phyloP scores from a whole-genome alignment of 139 green algal genomes.

The Prasinococcaceae sp. region DNA sequence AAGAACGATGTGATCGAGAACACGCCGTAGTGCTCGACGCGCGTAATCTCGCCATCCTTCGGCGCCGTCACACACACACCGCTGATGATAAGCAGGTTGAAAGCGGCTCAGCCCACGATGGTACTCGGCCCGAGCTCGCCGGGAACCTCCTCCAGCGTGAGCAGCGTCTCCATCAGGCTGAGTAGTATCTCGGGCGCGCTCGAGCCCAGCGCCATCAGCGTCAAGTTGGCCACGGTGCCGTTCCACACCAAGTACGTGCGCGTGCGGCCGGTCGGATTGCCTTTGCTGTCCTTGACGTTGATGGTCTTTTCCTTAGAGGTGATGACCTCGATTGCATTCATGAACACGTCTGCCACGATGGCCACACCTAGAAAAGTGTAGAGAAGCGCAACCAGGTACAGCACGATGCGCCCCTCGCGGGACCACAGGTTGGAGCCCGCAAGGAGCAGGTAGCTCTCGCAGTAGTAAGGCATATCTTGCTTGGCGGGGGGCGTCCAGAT shows the following conservation, averaged over 20 bases:
- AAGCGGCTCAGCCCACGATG: slow-evolving; percentile 18
- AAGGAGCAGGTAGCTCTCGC: no score
- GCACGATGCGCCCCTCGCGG: not conserved
- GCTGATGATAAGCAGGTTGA: slow-evolving; percentile 19
- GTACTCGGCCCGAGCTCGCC: slow-evolving; percentile 16
- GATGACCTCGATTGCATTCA: slow-evolving; percentile 25
- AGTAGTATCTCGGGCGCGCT: slow-evolving; percentile 32
- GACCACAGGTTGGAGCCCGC: slow-evolving; percentile 4
- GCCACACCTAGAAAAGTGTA: slow-evolving; percentile 9
- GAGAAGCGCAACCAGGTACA: slow-evolving; percentile 4
- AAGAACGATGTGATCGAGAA: slow-evolving; percentile 9
- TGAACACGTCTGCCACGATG: slow-evolving; percentile 24
- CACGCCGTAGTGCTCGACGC: slow-evolving; percentile 6
- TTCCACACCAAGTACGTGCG: slow-evolving; percentile 37
- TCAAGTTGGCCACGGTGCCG: slow-evolving; percentile 30
- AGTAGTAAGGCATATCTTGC: no score
- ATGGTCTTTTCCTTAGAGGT: slow-evolving; percentile 1
- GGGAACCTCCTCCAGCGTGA: not conserved
- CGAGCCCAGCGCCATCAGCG: slow-evolving; percentile 31
- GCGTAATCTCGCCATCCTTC: not conserved
- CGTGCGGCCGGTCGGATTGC: no score
- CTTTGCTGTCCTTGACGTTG: not conserved
- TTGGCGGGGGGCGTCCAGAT: no score
- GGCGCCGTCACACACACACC: slow-evolving; percentile 8
- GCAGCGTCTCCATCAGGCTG: slow-evolving; percentile 14